These are phyloP conservation scores for Fomitopsis serialis DNA, from an alignment of 768 basidiomycete species.

Conservation along the genomic window DNA sequence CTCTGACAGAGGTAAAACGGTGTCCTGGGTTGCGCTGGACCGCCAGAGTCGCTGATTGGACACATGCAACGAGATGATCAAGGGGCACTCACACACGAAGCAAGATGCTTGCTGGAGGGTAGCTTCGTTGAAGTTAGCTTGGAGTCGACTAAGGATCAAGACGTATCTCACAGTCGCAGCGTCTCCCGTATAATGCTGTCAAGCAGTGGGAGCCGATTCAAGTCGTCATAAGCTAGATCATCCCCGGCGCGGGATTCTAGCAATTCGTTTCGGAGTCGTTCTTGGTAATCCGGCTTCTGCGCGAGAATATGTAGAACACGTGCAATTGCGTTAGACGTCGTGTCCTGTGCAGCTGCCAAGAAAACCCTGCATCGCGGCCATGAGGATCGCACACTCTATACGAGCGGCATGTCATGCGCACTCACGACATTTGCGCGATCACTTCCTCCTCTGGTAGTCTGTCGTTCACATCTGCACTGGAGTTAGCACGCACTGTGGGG, in stretches of 20 bases:
- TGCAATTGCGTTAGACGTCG: slow-evolving; percentile 36
- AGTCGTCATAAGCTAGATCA: slow-evolving; percentile 34
- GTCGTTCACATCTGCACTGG: slow-evolving; percentile 3
- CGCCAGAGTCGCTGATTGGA: neutral
- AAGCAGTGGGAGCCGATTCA: slow-evolving; percentile 50
- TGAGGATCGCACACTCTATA: neutral
- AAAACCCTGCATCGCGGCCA: slow-evolving; percentile 27
- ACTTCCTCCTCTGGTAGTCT: slow-evolving; percentile 16
- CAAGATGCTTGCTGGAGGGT: slow-evolving; percentile 40
- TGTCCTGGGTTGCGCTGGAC: slow-evolving; percentile 31
- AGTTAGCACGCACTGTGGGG: slow-evolving; percentile 20
- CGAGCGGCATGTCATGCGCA: neutral
- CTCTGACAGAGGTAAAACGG: slow-evolving; percentile 35
- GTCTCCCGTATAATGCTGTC: slow-evolving; percentile 60
- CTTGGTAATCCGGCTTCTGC: slow-evolving; percentile 31
- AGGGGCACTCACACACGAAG: slow-evolving; percentile 21
- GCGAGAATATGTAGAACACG: slow-evolving; percentile 33
- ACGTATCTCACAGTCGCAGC: slow-evolving; percentile 39
- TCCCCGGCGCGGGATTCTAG: slow-evolving; percentile 15
- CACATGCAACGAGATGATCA: neutral
- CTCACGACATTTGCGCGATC: slow-evolving; percentile 19
- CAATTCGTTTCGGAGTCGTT: slow-evolving; percentile 33
- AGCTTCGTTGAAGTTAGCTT: slow-evolving; percentile 24
- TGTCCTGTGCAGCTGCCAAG: slow-evolving; percentile 39
- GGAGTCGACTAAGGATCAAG: neutral